Percentiles rank a stretch among this genome's conserved stretches.
phyloP scores from a whole-genome alignment of 2,329 filamentous ascomycete genomes.

The Nannizzia gypsea region DNA sequence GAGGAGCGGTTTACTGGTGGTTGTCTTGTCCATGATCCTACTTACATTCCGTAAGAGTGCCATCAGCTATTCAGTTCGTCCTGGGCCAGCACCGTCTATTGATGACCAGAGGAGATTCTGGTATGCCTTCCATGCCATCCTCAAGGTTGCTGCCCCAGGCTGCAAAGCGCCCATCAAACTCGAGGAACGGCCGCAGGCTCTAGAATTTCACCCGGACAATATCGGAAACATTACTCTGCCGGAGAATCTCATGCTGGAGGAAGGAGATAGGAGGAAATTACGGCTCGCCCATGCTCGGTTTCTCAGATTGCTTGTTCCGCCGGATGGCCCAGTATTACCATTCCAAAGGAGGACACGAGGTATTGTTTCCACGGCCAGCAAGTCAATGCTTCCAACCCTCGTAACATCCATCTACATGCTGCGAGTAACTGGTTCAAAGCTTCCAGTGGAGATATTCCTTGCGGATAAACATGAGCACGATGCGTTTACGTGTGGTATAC shows the following conservation, averaged over 20 bases:
- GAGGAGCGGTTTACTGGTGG: conserved; percentile 7
- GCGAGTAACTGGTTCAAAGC: conserved; percentile 22
- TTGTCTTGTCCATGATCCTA: conserved; percentile 1
- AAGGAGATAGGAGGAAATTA: conserved; percentile 11
- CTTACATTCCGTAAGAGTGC: conserved; percentile 2
- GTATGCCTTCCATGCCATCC: conserved; percentile 12
- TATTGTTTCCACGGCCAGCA: conserved; percentile 14
- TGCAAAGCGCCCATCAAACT: conserved; percentile 13
- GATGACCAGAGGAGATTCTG: conserved; percentile 14
- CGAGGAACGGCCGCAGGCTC: conserved; percentile 10
- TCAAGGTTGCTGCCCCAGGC: conserved; percentile 12
- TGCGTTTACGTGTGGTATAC: conserved; percentile 20
- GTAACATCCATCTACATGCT: conserved; percentile 27
- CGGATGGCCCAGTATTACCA: conserved; percentile 8
- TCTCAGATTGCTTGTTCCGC: conserved; percentile 8
- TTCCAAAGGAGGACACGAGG: conserved; percentile 12
- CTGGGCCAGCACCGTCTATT: background rate
- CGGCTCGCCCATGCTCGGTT: conserved; percentile 13
- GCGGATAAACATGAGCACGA: conserved; percentile 22
- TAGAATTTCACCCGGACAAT: conserved; percentile 15
- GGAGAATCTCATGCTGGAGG: conserved; percentile 12
- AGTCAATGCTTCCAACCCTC: conserved; percentile 23
- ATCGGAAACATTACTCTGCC: conserved; percentile 11
- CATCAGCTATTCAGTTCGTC: background rate
- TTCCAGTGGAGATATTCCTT: conserved; percentile 31